These are phyloP conservation scores for Endocarpon pusillum DNA, from an alignment of 495 filamentous ascomycete genomes.

Conservation along the genomic window DNA sequence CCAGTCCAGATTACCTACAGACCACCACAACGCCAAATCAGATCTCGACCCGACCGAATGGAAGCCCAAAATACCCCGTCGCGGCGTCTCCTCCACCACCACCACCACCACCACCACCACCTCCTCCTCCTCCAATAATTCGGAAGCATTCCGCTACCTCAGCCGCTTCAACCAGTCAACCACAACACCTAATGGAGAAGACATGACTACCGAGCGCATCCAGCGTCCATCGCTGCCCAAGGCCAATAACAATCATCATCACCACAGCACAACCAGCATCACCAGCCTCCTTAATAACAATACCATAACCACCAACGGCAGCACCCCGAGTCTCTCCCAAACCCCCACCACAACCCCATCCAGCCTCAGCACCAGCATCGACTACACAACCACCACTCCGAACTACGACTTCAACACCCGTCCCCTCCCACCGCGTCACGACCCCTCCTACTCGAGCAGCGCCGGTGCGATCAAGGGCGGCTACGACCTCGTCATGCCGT, in stretches of 20 bases:
- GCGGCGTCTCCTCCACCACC: conserved; percentile 1
- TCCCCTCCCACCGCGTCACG: conserved; percentile 25
- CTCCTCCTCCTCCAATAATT: conserved; percentile 13
- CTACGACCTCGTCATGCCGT: conserved; percentile 28
- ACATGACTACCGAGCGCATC: conserved; percentile 11
- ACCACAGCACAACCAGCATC: conserved; percentile 20
- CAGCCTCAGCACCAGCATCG: conserved; percentile 24
- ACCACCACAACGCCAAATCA: conserved; percentile 22
- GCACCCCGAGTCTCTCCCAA: conserved; percentile 22
- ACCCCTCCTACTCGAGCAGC: conserved; percentile 21
- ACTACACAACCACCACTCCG: conserved; percentile 20
- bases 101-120: conserved; percentile 4
- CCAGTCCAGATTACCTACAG: conserved; percentile 25
- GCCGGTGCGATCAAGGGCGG: conserved; percentile 20
- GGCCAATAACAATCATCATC: conserved; percentile 1
- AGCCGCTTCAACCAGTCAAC: conserved; percentile 23
- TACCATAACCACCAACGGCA: conserved; percentile 7
- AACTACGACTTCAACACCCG: conserved; percentile 18
- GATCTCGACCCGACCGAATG: conserved; percentile 42
- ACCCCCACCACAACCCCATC: conserved; percentile 27
- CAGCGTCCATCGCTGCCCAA: conserved; percentile 11
- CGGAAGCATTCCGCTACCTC: conserved; percentile 32
- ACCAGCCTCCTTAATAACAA: conserved; percentile 17
- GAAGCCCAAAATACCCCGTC: conserved; percentile 32
- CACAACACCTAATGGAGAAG: conserved; percentile 14